These are phyloP conservation scores for Sanghuangporus baumii DNA, from an alignment of 1,284 basidiomycete genomes.

Conservation along the genomic window DNA sequence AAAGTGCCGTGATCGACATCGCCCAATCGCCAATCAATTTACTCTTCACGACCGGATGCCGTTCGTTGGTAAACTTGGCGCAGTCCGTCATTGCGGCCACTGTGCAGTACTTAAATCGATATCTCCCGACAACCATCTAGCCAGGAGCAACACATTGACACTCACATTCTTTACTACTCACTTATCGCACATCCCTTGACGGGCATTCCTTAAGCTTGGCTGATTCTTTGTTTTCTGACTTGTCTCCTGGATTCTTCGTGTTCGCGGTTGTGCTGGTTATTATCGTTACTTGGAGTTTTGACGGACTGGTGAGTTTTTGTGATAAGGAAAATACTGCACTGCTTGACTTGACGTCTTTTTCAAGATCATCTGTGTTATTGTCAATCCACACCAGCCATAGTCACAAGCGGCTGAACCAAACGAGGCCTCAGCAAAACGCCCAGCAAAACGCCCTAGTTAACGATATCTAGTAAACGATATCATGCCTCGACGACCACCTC, in stretches of 20 bases:
- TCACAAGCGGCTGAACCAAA: too few relatives aligned
- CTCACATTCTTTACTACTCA: neutral
- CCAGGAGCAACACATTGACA: neutral
- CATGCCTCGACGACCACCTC: constrained; percentile 59
- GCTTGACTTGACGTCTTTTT: too few relatives aligned
- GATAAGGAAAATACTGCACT: too few relatives aligned
- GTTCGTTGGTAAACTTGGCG: neutral
- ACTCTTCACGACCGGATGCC: constrained; percentile 3
- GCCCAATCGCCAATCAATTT: neutral
- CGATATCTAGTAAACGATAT: neutral
- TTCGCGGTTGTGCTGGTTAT: neutral
- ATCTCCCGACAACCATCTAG: neutral
- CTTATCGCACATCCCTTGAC: constrained; percentile 3
- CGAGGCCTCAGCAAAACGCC: neutral
- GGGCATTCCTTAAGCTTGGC: neutral
- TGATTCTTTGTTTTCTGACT: neutral
- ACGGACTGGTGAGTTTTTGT: neutral
- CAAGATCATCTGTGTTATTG: too few relatives aligned
- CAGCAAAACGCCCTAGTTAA: neutral
- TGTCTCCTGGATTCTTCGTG: neutral
- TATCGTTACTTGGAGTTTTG: neutral
- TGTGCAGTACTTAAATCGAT: neutral
- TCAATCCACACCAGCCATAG: too few relatives aligned
- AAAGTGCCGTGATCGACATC: neutral
- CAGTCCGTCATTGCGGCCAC: neutral